Evolutionary conservation across 371 early-diverging fungal species (phyloP), one percentile per base, ranked within the genome.

Genomic region (Mortierella sp.): DNA sequence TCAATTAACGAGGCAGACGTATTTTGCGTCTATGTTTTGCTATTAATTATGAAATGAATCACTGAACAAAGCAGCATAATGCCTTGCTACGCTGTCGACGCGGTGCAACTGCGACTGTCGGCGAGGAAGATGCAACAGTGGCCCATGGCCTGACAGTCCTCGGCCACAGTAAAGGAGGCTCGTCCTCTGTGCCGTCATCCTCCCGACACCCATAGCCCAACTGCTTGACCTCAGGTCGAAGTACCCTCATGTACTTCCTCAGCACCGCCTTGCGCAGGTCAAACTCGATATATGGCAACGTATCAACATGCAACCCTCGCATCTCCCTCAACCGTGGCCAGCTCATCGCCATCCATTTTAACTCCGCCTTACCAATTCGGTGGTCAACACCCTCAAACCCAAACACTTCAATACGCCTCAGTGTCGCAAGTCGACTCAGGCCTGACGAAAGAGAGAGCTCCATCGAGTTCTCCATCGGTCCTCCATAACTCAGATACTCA

Each of bases 371-470:
- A 0, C 2, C n/a, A 10, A 55, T 55, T 4, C 55, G 55, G 10
- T 55, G 55, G n/a, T 55, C 55, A 21, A 55, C n/a, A 10, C 55
- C 55, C 55, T 55, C n/a, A n/a, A 55, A 55, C 55, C 55, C 55
- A 55, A 55, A 55, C n/a, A 55, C 55, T 7, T 55, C 55, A n/a
- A 55, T 55, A 21, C n/a, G 1, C n/a, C n/a, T n/a, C 8, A 55
- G n/a, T 55, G 11, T 21, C n/a, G n/a, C 55, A 55, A 55, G 55
- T 21, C 24, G 55, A 24, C n/a, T n/a, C 55, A 55, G 55, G n/a
- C 55, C 55, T n/a, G 55, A 55, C 55, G 55, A 55, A 21, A 55
- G n/a, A 24, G 55, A 55, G 55, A 55, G 55, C 55, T 55, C 55
- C 55, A 55, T 55, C 55, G 55, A 55, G n/a, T 55, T n/a, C n/a